Percentiles rank a stretch among this genome's conserved stretches.
These are phyloP conservation scores for Thielaviopsis punctulata DNA, from an alignment of 2,329 filamentous ascomycete species.

Conservation along the genomic window DNA sequence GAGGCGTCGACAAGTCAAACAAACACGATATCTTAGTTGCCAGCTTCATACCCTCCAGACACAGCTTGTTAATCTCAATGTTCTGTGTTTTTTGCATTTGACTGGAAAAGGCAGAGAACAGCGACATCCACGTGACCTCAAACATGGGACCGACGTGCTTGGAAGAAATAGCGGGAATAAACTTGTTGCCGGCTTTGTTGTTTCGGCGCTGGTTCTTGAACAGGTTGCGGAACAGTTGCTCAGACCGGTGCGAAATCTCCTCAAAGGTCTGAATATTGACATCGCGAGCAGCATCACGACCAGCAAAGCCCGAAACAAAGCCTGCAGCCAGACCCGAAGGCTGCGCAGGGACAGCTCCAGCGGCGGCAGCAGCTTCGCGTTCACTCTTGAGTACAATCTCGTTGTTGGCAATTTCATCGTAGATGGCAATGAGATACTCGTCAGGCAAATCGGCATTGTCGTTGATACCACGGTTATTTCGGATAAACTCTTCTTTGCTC, in stretches of 20 bases:
- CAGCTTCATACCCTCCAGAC: slow-evolving; percentile 88
- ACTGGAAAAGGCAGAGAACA: slow-evolving; percentile 83
- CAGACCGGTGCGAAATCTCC: slow-evolving; percentile 58
- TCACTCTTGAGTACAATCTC: slow-evolving; percentile 94
- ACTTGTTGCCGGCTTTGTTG: slow-evolving; percentile 52
- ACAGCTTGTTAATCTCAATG: slow-evolving; percentile 76
- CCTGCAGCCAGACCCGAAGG: slow-evolving; percentile 57
- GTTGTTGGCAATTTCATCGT: slow-evolving; percentile 76
- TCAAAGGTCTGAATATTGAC: slow-evolving; percentile 91
- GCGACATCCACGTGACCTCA: slow-evolving; percentile 97
- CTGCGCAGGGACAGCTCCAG: slow-evolving; percentile 43
- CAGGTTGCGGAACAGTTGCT: slow-evolving; percentile 83
- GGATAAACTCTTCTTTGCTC: slow-evolving; percentile 96
- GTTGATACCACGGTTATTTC: slow-evolving; percentile 97
- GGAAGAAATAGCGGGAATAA: slow-evolving; percentile 83
- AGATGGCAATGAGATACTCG: slow-evolving; percentile 79
- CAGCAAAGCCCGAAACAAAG: slow-evolving; percentile 76
- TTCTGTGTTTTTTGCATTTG: slow-evolving; percentile 90
- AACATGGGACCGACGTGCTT: slow-evolving; percentile 98
- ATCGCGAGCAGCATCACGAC: slow-evolving; percentile 78
- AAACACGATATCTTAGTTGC: slow-evolving; percentile 85
- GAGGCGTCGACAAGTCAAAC: slow-evolving; percentile 82
- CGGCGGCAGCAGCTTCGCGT: slow-evolving; percentile 69
- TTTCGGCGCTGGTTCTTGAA: slow-evolving; percentile 79
- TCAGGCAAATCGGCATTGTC: slow-evolving; percentile 85